phyloP scores from a whole-genome alignment of 106 monocot genomes.

The Iris macrosiphon region DNA sequence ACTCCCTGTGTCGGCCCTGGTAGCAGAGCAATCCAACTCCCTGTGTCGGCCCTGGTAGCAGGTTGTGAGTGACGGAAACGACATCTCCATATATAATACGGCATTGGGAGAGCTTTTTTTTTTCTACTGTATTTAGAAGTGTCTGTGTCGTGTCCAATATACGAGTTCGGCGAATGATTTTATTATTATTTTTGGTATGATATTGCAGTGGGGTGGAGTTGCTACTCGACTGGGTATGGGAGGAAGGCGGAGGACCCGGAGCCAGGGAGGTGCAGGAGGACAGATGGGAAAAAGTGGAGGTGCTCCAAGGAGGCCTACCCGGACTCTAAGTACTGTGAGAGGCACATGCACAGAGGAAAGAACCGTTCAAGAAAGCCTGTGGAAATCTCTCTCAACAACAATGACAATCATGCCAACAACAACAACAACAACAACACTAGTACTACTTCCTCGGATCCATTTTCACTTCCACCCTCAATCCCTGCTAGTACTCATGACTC shows the following conservation, averaged over 20 bases:
- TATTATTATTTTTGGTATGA: no score
- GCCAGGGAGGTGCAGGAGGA: conserved; percentile 87
- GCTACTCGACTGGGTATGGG: conserved; percentile 44
- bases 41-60: no score
- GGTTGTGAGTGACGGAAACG: no score
- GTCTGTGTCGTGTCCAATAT: no score
- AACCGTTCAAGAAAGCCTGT: conserved; percentile 99
- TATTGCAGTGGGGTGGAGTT: conserved; percentile 64
- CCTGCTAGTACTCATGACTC: conserved; percentile 21
- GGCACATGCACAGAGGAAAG: conserved; percentile 92
- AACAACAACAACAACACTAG: background rate
- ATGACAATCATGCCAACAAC: background rate
- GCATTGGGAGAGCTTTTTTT: no score
- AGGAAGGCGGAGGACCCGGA: conserved; percentile 78
- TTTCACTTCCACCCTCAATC: background rate
- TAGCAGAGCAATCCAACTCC: no score
- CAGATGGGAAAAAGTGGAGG: conserved; percentile 96
- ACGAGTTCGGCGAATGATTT: no score
- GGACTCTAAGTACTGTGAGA: conserved; percentile 89
- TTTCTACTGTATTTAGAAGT: no score
- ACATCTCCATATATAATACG: no score
- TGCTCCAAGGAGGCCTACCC: conserved; percentile 81
- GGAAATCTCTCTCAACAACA: conserved; percentile 60
- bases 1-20: no score
- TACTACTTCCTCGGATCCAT: conserved; percentile 4